Evolutionary conservation across 164 flowering plant genomes (phyloP), one percentile per base, ranked within the genome.

Genomic region (Cinnamomum micranthum): DNA sequence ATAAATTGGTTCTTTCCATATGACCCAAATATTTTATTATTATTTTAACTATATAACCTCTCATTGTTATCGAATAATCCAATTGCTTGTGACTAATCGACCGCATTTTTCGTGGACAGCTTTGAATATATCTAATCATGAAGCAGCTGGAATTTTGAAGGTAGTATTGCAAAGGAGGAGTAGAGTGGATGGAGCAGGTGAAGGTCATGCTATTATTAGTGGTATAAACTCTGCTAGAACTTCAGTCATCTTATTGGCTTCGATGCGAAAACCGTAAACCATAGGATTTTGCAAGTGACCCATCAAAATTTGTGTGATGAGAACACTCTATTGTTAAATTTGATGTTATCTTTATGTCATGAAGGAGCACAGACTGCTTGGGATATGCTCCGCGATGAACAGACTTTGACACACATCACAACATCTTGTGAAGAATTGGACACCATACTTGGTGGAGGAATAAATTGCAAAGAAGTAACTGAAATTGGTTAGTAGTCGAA

Each of bases 361-460:
- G 41, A 78, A 90, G 98, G 92, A 77, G 91, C 96, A 73, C 91
- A 89, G 74, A 87, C 88, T 81, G 99, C 99, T 47, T 95, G 99
- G 99, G 96, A 93, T 59, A 88, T 92, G 92, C 86, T 95, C 5
- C 81, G 75, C 31, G 95, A 93, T 79, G 97, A 91, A 81, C 83
- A 87, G 70, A 77, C 80, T 22, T 69, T 72, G 65, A 75, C 75
- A 10, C 88, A 82, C 73, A 90, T 95, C 74, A 92, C 92, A 28
- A 95, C 99, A 73, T 93, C 98, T 47, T 90, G 92, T 80, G 81
- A 85, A 15, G 95, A 89, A 71, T 72, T 95, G 55, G 99, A 93
- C 78, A 76, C 84, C 71, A 91, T 95, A 70, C 83, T 95, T 65
- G 96, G 98, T 73, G 99, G 98, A 78, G 98, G 99, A 79, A 88